Evolutionary conservation across 1,139 yeast species (phyloP).

Genomic region (Lodderomyces theae): DNA sequence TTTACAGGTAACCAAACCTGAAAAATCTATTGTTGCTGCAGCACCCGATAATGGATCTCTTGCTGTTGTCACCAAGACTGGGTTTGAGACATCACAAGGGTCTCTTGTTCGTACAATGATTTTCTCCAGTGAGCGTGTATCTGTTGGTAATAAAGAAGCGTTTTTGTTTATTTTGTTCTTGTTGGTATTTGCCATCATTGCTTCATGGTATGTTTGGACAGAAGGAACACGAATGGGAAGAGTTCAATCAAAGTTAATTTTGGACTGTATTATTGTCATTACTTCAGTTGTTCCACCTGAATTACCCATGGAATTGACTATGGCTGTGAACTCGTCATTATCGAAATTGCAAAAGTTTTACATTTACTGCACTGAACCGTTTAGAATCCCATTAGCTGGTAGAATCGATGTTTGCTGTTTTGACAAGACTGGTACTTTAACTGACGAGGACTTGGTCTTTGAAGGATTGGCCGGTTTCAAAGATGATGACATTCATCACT

Average conservation of each 20-base stretch:
- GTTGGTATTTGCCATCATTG: constrained; percentile 88
- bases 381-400: constrained; percentile 97
- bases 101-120: constrained; percentile 97
- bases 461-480: constrained; percentile 93
- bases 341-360: constrained; percentile 83
- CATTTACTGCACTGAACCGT: constrained; percentile 97
- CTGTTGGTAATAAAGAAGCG: constrained; percentile 95
- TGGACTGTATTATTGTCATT: constrained; percentile 92
- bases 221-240: constrained; percentile 97
- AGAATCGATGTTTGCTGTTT: constrained; percentile 98
- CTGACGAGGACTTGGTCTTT: constrained; percentile 94
- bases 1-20: constrained; percentile 80
- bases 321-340: constrained; percentile 94
- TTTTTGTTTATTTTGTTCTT: constrained; percentile 87
- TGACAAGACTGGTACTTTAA: constrained; percentile 96
- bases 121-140: constrained; percentile 92
- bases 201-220: constrained; percentile 98
- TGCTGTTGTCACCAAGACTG: constrained; percentile 89
- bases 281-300: constrained; percentile 99
- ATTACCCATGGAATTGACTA: constrained; percentile 96
- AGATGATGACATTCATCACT: constrained; percentile 51
- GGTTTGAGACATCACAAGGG: constrained; percentile 98
- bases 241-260: constrained; percentile 84
- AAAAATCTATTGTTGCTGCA: constrained; percentile 42
- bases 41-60: constrained; percentile 93